Evolutionary conservation across 305 asterid genomes (phyloP), one percentile per base, ranked within the genome.

Genomic region (Euphrasia arctica): DNA sequence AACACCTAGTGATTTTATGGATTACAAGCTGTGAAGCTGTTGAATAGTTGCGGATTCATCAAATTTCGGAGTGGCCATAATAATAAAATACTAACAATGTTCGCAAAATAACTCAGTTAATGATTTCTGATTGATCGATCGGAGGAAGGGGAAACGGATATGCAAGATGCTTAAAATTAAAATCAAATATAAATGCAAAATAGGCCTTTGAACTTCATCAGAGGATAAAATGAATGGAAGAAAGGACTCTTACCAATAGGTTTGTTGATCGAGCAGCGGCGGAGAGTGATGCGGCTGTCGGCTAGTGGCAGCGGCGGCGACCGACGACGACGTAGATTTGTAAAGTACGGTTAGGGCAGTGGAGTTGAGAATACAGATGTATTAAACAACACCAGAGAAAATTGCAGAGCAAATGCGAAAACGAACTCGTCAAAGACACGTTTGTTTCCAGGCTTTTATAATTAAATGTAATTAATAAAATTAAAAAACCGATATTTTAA

Each of bases 291-390:
- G 11, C 45, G 45, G 12, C 45, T 39, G 43, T 36, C 43, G 27
- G 27, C 27, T 25, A 25, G 27, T 36, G 10, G 43, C 43, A 8
- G 45, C 2, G 9, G 45, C 12, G 3, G 45, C 45, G 12, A 9
- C 25, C 54, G 54, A 7, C 54, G 54, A 12, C 54, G 54, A 2
- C 54, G 54, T 3, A 22, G 54, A n/a, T 13, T n/a, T 3, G 9
- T 13, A 13, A n/a, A 49, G 25, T 49, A 49, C 22, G 54, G 54
- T 49, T 49, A 49, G 54, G 54, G 54, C 25, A 49, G 54, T n/a
- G 32, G 58, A 9, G 28, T 22, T 13, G 31, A 22, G 58, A 22
- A 14, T 1, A 36, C 10, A 36, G 43, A 1, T 36, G 43, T 36
- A 36, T 36, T 36, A 6, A 25, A 25, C 27, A 25, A 25, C 27